phyloP scores from a whole-genome alignment of 1,284 basidiomycete genomes.

The Caloboletus firmus region DNA sequence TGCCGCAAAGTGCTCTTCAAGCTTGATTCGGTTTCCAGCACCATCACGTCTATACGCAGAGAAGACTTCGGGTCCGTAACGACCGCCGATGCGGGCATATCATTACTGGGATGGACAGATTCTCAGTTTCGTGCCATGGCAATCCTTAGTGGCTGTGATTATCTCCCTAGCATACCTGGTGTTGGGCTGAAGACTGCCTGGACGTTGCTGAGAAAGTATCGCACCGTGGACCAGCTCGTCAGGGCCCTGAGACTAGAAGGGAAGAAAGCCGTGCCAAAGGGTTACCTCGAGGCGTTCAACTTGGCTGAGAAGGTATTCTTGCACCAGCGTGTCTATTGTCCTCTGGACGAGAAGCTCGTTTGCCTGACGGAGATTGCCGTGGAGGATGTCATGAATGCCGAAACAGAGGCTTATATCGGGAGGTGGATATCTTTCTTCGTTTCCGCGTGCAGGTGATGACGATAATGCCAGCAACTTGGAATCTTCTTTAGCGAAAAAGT shows the following conservation, averaged over 20 bases:
- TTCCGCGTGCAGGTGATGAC: slow-evolving; percentile 10
- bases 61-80: slow-evolving; percentile 72
- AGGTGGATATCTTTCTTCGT: slow-evolving; percentile 42
- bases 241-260: slow-evolving; percentile 81
- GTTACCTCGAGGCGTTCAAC: slow-evolving; percentile 72
- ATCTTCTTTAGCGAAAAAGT: slow-evolving; percentile 54
- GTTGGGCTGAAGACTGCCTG: slow-evolving; percentile 97
- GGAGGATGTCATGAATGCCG: slow-evolving; percentile 54
- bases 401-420: slow-evolving; percentile 76
- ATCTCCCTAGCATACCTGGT: slow-evolving; percentile 90
- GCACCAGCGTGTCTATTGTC: slow-evolving; percentile 93
- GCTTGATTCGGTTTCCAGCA: slow-evolving; percentile 71
- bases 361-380: slow-evolving; percentile 62
- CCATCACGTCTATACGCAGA: slow-evolving; percentile 80
- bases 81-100: slow-evolving; percentile 59
- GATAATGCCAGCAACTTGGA: slow-evolving; percentile 53
- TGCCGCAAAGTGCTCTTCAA: slow-evolving; percentile 88
- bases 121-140: slow-evolving; percentile 92
- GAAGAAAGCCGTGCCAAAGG: slow-evolving; percentile 76
- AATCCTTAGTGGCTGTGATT: slow-evolving; percentile 97
- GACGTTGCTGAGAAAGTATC: slow-evolving; percentile 77
- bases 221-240: slow-evolving; percentile 86
- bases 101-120: slow-evolving; percentile 87
- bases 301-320: slow-evolving; percentile 92
- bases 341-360: slow-evolving; percentile 61